Percentiles rank a stretch among this genome's conserved stretches.
Conservation (phyloP, 495 filamentous ascomycete species). For the Extremus antarcticus region DNA sequence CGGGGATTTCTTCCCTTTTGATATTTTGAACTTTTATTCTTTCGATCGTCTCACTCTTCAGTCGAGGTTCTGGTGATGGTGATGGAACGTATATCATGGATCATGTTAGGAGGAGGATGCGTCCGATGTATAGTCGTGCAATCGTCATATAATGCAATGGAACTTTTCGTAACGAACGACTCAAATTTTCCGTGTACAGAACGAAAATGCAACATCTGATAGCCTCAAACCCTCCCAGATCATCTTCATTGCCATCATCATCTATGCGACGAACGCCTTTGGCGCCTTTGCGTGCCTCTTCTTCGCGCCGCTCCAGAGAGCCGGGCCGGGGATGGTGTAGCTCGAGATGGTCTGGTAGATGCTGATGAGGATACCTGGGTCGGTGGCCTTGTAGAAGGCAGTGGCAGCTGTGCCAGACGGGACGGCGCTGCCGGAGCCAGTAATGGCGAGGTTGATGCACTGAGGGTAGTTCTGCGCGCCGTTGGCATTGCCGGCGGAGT, state of each 20-base stretch:
- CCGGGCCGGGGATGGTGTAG: not conserved
- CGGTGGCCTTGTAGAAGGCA: not conserved
- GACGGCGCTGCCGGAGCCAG: conserved; percentile 37
- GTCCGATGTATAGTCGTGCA: not conserved
- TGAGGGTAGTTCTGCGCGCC: conserved; percentile 73
- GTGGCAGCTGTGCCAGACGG: not conserved
- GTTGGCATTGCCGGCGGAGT: conserved; percentile 46
- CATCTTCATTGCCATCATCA: not conserved
- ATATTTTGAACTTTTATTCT: not conserved
- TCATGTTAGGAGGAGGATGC: too few relatives aligned
- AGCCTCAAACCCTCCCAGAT: not conserved
- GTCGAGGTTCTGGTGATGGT: too few relatives aligned
- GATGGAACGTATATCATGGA: too few relatives aligned
- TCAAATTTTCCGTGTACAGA: not conserved
- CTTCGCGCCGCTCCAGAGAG: not conserved
- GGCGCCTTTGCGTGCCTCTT: too few relatives aligned
- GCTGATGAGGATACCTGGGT: not conserved
- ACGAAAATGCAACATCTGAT: not conserved
- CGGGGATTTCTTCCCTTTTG: not conserved
- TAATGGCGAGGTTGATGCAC: conserved; percentile 66
- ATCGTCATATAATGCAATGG: too few relatives aligned
- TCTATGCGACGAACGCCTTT: not conserved
- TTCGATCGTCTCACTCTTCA: not conserved
- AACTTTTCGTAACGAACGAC: not conserved
- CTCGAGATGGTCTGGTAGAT: not conserved